Percentiles rank a stretch among this genome's conserved stretches.
phyloP scores from a whole-genome alignment of 371 early-diverging fungal genomes.

The Zychaea mexicana region DNA sequence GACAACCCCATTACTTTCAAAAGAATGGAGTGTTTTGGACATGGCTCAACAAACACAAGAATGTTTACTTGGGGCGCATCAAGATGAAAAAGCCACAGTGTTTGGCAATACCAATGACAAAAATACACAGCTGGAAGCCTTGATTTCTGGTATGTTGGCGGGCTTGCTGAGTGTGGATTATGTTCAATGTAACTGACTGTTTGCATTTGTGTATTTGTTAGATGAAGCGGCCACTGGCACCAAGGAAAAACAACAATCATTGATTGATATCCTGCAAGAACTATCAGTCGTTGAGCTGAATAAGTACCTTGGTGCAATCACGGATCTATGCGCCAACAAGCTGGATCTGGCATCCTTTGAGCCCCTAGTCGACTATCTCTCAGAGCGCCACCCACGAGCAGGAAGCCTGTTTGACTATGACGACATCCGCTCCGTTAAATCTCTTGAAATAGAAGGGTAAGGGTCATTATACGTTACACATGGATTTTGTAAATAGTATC shows the following conservation, averaged over 20 bases:
- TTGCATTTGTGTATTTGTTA: neutral
- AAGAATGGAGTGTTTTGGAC: neutral
- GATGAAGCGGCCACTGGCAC: conserved; percentile 10
- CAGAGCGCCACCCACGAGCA: conserved; percentile 45
- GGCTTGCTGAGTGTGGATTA: too few species aligned
- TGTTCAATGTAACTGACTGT: neutral
- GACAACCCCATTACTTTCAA: neutral
- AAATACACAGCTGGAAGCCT: neutral
- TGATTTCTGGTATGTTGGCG: neutral
- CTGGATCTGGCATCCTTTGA: conserved; percentile 29
- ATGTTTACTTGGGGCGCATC: neutral
- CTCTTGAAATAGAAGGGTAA: conserved; percentile 1
- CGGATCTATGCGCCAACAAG: conserved; percentile 17
- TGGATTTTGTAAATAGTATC: neutral
- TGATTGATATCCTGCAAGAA: conserved; percentile 17
- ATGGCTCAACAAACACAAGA: neutral
- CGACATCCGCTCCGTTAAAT: conserved; percentile 13
- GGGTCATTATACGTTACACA: neutral
- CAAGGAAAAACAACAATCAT: conserved; percentile 7
- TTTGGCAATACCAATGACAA: neutral
- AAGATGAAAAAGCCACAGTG: neutral
- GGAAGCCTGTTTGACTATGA: conserved; percentile 43
- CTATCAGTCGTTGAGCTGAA: conserved; percentile 26
- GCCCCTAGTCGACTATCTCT: conserved; percentile 43
- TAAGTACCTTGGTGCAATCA: conserved; percentile 15